Percentiles rank a stretch among this genome's conserved stretches.
Evolutionary conservation across 2,329 filamentous ascomycete genomes (phyloP).

Genomic region (Teratosphaeria nubilosa): DNA sequence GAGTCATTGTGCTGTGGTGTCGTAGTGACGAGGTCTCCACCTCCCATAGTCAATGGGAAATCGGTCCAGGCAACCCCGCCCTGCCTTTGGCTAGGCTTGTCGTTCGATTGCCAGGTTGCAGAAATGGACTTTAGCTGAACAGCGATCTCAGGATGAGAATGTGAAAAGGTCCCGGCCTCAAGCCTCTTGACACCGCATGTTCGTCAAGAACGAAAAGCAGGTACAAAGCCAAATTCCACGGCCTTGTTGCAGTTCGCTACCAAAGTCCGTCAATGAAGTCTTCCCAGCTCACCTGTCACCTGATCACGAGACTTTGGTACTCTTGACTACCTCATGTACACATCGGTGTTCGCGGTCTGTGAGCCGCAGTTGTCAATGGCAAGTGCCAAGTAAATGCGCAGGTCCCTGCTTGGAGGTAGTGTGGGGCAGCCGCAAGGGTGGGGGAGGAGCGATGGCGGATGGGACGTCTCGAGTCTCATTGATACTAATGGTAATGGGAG

Average conservation of each 20-base stretch:
- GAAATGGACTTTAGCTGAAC: not conserved
- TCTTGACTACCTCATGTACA: not conserved
- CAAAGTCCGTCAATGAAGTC: not conserved
- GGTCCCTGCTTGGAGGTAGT: not conserved
- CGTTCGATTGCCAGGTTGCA: not conserved
- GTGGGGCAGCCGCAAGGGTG: not conserved
- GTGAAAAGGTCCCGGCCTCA: not conserved
- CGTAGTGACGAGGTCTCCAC: not conserved
- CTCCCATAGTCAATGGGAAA: not conserved
- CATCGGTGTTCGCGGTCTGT: not conserved
- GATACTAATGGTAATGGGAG: not conserved
- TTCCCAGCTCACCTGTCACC: not conserved
- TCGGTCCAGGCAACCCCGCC: not conserved
- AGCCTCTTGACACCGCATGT: too few relatives aligned
- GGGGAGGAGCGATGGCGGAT: not conserved
- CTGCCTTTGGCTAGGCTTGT: not conserved
- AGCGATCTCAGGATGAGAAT: not conserved
- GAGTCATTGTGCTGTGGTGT: not conserved
- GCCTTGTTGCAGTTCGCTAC: not conserved
- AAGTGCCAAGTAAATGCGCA: not conserved
- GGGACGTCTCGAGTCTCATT: not conserved
- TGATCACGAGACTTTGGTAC: not conserved
- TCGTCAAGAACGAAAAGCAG: too few relatives aligned
- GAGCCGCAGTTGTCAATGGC: not conserved
- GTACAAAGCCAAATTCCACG: not conserved